A percentile compares a stretch with the other conserved stretches of the same genome.
Evolutionary conservation across 441 rosid genomes (phyloP).

Genomic region (Flueggea neowawraea): DNA sequence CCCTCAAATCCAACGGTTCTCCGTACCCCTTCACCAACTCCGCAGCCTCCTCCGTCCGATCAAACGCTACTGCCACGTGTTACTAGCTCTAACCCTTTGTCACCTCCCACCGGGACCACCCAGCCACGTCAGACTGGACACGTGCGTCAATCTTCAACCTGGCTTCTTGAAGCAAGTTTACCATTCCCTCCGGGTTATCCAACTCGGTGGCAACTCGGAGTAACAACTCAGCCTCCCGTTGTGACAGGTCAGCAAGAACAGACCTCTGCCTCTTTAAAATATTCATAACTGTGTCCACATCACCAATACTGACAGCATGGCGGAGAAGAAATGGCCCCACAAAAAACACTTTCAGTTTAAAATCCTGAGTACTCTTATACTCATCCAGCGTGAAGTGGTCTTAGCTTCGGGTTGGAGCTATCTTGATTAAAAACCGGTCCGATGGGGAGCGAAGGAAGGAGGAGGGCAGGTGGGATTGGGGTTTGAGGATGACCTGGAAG

Average conservation of each 20-base stretch:
- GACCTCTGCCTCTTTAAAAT: slow-evolving; percentile 40
- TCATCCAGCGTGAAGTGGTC: no score
- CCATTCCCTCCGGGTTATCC: slow-evolving; percentile 36
- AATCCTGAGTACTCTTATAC: slow-evolving; percentile 1
- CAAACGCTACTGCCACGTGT: slow-evolving; percentile 29
- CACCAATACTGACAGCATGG: slow-evolving; percentile 39
- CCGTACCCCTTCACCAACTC: slow-evolving; percentile 16
- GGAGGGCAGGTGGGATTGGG: slow-evolving; percentile 42
- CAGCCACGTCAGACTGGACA: no score
- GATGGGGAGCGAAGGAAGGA: slow-evolving; percentile 53
- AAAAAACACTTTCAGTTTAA: slow-evolving; percentile 54
- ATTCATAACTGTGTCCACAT: slow-evolving; percentile 32
- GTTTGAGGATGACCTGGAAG: slow-evolving; percentile 52
- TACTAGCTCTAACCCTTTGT: slow-evolving; percentile 36
- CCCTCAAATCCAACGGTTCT: slow-evolving; percentile 27
- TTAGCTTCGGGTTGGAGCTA: slow-evolving; percentile 16
- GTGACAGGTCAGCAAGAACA: slow-evolving; percentile 26
- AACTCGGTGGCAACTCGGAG: slow-evolving; percentile 36
- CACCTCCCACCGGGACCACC: slow-evolving; percentile 3
- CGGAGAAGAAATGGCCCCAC: slow-evolving; percentile 48
- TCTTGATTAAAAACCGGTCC: slow-evolving; percentile 50
- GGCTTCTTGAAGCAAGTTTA: slow-evolving; percentile 35
- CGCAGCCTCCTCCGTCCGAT: slow-evolving; percentile 27
- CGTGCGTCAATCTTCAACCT: slow-evolving; percentile 25
- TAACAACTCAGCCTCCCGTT: slow-evolving; percentile 31